Evolutionary conservation across 129 eudicot genomes (phyloP), one percentile per base, ranked within the genome.

Genomic region (Flaveria trinervia): DNA sequence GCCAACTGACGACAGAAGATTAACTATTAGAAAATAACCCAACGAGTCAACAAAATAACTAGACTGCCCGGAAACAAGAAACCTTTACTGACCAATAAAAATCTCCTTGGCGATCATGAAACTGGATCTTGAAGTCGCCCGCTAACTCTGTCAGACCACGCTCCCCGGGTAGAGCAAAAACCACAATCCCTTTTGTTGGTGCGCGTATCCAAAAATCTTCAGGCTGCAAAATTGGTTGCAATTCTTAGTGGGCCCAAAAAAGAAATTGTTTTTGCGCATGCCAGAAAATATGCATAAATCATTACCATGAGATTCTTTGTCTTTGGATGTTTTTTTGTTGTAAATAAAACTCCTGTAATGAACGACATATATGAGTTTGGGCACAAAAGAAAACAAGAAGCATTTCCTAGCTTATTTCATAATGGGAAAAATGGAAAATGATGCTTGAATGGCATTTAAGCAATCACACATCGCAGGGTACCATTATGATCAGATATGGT

Each of bases 101-200:
- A 85, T 91, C 97, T 84, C 98, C 98, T 78, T 94, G 93, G 51
- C 88, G 89, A 61, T 91, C 97, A 70, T 94, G 97, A 85, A 94
- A 91, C 3, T 89, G 93, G 84, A 94, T 83, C 82, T 91, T 94
- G 84, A 91, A 94, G 85, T 94, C 98, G 16, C 98, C 97, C 10
- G 50, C 56, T 84, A 91, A 80, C 83, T 91, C 93, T 60, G 98
- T 89, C 43, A 93, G 78, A 65, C 98, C 97, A 25, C 87, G 93
- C 74, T 93, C 92, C 56, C 98, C 96, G 16, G 98, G 97, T 60
- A 93, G 76, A 78, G 98, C 98, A 75, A 93, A 93, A 44, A 93
- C 91, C 64, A 85, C 88, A 46, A 93, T 82, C 71, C 98, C 98
- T 81, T 88, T 93, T 72, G 59, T 80, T 7, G 90, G 86, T 44